Evolutionary conservation across 176 grass and related monocot species (phyloP).

Genomic region (Neostapfia colusana): DNA sequence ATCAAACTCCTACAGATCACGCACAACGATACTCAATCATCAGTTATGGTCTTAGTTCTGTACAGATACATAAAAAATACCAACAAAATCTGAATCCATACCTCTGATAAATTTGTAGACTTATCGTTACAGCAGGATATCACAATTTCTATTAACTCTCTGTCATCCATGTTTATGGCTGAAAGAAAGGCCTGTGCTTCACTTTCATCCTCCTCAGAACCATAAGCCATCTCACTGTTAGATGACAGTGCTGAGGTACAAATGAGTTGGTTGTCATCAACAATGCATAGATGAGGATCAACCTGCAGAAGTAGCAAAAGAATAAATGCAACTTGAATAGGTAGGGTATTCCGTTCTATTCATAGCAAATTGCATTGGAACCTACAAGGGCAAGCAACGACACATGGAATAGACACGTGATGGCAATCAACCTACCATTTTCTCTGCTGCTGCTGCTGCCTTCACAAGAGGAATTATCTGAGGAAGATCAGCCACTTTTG

Average conservation of each 20-base stretch:
- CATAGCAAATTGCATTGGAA: conserved; percentile 32
- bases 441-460: conserved; percentile 42
- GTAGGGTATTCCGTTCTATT: not conserved
- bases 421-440: conserved; percentile 73
- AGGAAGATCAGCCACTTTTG: conserved; percentile 58
- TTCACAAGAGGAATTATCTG: conserved; percentile 58
- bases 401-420: no score
- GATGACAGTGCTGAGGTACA: conserved; percentile 47
- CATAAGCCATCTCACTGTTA: conserved; percentile 48
- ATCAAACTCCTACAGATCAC: conserved; percentile 51
- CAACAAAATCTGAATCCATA: conserved; percentile 38
- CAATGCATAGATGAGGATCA: conserved; percentile 76
- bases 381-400: no score
- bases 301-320: conserved; percentile 56
- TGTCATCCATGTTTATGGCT: conserved; percentile 59
- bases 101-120: conserved; percentile 72
- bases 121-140: conserved; percentile 61
- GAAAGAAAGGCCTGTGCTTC: conserved; percentile 74
- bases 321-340: conserved; percentile 8
- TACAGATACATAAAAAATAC: conserved; percentile 24
- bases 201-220: conserved; percentile 81
- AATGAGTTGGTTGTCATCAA: conserved; percentile 55
- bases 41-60: conserved; percentile 21
- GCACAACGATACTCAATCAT: conserved; percentile 11
- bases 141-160: conserved; percentile 69